Base-by-base conservation (phyloP, 164 flowering plant species). In the Umbilicus rupestris region DNA sequence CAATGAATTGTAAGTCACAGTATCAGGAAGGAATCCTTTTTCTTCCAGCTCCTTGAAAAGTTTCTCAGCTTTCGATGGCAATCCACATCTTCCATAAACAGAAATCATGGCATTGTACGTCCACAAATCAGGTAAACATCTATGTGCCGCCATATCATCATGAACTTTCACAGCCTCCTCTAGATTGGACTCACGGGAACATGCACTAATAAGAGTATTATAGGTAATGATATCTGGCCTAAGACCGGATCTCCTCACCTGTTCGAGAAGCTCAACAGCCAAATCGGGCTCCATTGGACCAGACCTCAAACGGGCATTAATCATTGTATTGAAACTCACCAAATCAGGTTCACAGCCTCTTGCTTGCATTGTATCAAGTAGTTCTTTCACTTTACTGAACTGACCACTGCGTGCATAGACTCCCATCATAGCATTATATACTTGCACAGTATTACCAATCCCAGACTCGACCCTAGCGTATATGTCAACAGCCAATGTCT, bases 21-120 rank as follows among this genome's bases (percentile, higher is more conserved):
- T 97, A 80, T 95, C 99, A 0, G 99, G 97, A 30, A 67, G 72
- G 67, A 88, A 85, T 19, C 96, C 94, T 70, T 79, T 89, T 0
- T 76, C 64, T 70, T 81, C 83, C 80, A 95, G 65, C 55, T 88
- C 89, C 63, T 73, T 76, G 68, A 89, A 87, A 11, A 95, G 84
- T 52, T 74, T 44, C 73, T 88, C 96, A 7, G 96, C 99, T 46
- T 84, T 79, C 14, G 26, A 69, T 4, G 89, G 57, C 70, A 83
- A 70, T 35, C 90, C 97, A 79, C 90, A 87, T 66, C 96, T 80
- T 8, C 94, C 96, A 79, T 78, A 95, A 44, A 91, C 97, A 4
- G 99, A 91, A 41, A 95, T 84, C 96, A 95, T 87, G 24, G 99
- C 90, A 83, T 95, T 95, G 67, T 89, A 95, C 46, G 99, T 94